Percentiles rank a stretch among this genome's conserved stretches.
Evolutionary conservation across 1,139 yeast genomes (phyloP).

Genomic region (Candida albicans): DNA sequence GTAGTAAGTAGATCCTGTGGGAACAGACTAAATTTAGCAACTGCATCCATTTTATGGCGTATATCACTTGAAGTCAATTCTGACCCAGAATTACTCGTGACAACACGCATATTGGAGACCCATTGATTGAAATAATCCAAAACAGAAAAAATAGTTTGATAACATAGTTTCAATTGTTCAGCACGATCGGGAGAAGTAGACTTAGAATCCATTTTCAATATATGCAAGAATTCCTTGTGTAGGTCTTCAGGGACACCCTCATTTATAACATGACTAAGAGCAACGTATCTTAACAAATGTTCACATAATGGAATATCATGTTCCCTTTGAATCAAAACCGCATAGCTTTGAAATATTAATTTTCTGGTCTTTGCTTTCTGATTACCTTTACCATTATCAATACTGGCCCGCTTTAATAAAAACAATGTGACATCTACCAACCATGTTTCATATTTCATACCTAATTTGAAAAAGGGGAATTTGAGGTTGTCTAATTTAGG

Average conservation of each 20-base stretch:
- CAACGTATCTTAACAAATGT: conserved; percentile 77
- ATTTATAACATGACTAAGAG: conserved; percentile 62
- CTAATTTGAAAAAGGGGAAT: conserved; percentile 36
- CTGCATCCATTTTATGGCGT: conserved; percentile 29
- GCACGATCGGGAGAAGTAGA: conserved; percentile 47
- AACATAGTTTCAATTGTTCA: conserved; percentile 63
- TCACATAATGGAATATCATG: conserved; percentile 71
- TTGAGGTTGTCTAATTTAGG: conserved; percentile 36
- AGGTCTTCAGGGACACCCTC: conserved; percentile 47
- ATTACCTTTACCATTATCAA: conserved; percentile 11
- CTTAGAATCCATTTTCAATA: conserved; percentile 47
- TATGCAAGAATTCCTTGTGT: conserved; percentile 54
- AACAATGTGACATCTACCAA: conserved; percentile 66
- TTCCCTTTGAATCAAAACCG: conserved; percentile 60
- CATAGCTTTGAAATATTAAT: conserved; percentile 62
- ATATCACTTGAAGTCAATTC: background rate
- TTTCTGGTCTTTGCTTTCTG: conserved; percentile 16
- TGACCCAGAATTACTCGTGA: conserved; percentile 20
- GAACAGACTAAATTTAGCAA: conserved; percentile 53
- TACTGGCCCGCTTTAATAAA: conserved; percentile 47
- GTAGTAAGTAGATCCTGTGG: conserved; percentile 73
- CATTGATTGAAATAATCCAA: conserved; percentile 85
- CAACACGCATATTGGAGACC: conserved; percentile 45
- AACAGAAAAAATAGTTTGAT: conserved; percentile 71
- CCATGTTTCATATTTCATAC: conserved; percentile 58